A percentile compares a stretch with the other conserved stretches of the same genome.
phyloP scores from a whole-genome alignment of 139 green algal species.

The Chlamydomonas schloesseri region DNA sequence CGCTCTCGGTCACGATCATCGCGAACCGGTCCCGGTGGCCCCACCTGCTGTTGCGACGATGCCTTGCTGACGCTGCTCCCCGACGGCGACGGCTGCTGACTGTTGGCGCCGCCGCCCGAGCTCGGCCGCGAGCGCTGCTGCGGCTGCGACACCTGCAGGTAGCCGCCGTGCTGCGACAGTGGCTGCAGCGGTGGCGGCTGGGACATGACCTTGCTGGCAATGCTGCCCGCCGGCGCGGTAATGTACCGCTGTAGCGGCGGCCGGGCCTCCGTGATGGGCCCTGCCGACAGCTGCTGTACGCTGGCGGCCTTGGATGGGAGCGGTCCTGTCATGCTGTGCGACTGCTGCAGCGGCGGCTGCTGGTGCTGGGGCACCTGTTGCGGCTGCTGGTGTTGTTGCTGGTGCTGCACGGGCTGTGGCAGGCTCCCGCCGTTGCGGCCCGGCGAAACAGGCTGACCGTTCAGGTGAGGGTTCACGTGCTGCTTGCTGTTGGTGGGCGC shows the following conservation, averaged over 20 bases:
- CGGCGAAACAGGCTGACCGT: not conserved
- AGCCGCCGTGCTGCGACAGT: not conserved
- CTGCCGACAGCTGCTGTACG: not conserved
- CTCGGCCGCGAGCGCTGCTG: constrained; percentile 16
- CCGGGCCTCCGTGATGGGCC: not conserved
- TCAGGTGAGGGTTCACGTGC: too few relatives aligned
- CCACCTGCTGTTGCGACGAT: not conserved
- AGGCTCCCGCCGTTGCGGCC: not conserved
- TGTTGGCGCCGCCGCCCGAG: not conserved
- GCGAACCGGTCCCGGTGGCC: too few relatives aligned
- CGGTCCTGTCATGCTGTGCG: not conserved
- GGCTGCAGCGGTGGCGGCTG: constrained; percentile 22
- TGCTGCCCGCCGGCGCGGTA: constrained; percentile 1
- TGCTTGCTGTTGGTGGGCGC: too few relatives aligned
- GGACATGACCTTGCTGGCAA: not conserved
- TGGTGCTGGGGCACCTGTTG: too few relatives aligned
- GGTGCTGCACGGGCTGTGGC: not conserved
- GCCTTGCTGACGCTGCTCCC: not conserved
- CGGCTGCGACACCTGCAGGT: not conserved
- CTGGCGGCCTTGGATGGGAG: not conserved
- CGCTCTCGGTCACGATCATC: not conserved
- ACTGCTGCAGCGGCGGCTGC: not conserved
- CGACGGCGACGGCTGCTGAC: not conserved
- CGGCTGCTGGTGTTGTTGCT: constrained; percentile 3
- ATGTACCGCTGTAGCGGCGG: constrained; percentile 31